Base-by-base conservation (phyloP, 768 basidiomycete species). In the Termitomyces sp. region DNA sequence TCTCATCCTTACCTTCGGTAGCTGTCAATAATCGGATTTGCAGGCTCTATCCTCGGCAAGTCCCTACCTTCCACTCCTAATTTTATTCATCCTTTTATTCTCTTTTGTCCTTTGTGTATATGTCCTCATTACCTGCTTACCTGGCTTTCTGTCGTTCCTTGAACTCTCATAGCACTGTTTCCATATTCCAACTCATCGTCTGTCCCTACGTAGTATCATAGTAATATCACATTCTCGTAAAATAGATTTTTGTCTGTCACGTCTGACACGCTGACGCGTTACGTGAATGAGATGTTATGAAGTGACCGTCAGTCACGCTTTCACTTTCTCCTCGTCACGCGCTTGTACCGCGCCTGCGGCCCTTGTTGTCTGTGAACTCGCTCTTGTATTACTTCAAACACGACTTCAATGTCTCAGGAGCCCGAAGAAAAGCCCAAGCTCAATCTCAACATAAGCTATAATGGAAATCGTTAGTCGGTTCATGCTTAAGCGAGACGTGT, bases 371-470 rank as follows among this genome's bases (percentile, higher is more conserved):
- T 32, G 42, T 51, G n/a, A 51, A 29, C 23, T 45, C 14, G 11
- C 29, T 53, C 9, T 54, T 45, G 52, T 32, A 16, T 27, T 11
- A 49, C 41, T 14, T 23, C 42, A 6, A n/a, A 23, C 5, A 46
- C 27, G 17, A 14, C 27, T 23, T 14, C 45, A 17, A 80, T 80
- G 80, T 73, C 76, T 50, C 74, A 83, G 77, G 73, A 83, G 59
- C 64, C 67, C 56, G 82, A 73, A 62, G 86, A 89, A 25, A 89
- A 89, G 68, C 87, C 87, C 16, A 89, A 89, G 62, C 73, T 89
- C 46, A 86, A 83, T 67, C 68, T 89, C n/a, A 71, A 73, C 52
- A 74, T 89, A 62, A 67, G 69, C 35, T 82, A 77, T 57, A 84
- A 87, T 55, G 82, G 80, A 16, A 71, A 72, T 53, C 74, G 87